Evolutionary conservation across 2,329 filamentous ascomycete genomes (phyloP).

Genomic region (Fusarium globosum): DNA sequence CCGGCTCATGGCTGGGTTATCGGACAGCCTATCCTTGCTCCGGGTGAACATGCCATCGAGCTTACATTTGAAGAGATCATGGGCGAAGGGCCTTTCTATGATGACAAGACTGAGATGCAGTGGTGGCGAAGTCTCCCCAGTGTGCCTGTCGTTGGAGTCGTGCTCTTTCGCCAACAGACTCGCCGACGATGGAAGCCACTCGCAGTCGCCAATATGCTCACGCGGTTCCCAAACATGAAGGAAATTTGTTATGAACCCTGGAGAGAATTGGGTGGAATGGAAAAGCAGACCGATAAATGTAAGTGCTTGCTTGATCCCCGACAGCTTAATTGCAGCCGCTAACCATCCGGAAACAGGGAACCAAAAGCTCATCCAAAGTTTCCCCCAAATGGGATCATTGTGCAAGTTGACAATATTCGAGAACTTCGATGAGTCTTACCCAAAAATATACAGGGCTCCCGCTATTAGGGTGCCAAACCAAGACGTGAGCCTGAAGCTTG

Average conservation of each 20-base stretch:
- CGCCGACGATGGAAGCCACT: slow-evolving; percentile 50
- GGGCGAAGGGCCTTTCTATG: background rate
- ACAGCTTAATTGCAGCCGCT: slow-evolving; percentile 28
- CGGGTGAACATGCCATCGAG: rapidly evolving
- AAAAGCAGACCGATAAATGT: slow-evolving; percentile 44
- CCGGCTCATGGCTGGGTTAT: background rate
- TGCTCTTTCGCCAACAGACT: background rate
- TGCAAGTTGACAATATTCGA: slow-evolving; percentile 50
- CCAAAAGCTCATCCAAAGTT: slow-evolving; percentile 44
- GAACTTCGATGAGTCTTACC: slow-evolving; percentile 50
- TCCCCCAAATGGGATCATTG: slow-evolving; percentile 33
- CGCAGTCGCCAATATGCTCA: slow-evolving; percentile 49
- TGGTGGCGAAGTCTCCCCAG: background rate
- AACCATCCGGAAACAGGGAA: slow-evolving; percentile 37
- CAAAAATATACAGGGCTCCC: background rate
- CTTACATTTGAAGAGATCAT: background rate
- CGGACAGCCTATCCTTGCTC: background rate
- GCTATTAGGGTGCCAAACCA: slow-evolving; percentile 38
- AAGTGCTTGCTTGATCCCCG: slow-evolving; percentile 37
- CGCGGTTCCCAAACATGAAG: slow-evolving; percentile 50
- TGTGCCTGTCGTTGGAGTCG: background rate
- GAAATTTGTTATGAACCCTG: slow-evolving; percentile 55
- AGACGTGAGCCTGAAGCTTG: slow-evolving; percentile 45
- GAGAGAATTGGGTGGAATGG: slow-evolving; percentile 46
- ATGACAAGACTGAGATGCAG: background rate